Conservation (phyloP, 2,329 filamentous ascomycete genomes). For the Diaporthe helianthi region DNA sequence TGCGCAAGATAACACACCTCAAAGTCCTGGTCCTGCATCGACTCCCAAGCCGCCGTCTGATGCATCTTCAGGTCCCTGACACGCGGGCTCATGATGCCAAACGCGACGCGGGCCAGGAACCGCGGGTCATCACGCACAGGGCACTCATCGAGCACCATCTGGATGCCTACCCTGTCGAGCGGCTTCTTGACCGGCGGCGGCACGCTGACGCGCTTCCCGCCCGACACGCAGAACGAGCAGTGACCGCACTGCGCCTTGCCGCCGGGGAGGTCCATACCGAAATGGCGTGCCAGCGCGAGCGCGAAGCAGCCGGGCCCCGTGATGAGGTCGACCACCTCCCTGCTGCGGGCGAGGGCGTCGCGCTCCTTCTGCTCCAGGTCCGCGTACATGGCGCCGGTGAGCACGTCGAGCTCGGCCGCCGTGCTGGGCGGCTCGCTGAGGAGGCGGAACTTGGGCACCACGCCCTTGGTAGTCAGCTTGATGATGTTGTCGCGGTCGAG, state of each 20-base stretch:
- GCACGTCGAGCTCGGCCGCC: slow-evolving; percentile 48
- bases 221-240: slow-evolving; percentile 57
- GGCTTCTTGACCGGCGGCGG: slow-evolving; percentile 47
- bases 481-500: slow-evolving; percentile 58
- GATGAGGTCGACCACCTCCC: slow-evolving; percentile 60
- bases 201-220: slow-evolving; percentile 47
- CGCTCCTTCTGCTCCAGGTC: slow-evolving; percentile 59
- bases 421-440: slow-evolving; percentile 53
- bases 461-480: slow-evolving; percentile 57
- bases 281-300: slow-evolving; percentile 59
- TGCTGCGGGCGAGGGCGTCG: slow-evolving; percentile 59
- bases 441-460: slow-evolving; percentile 62
- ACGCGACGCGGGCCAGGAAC: slow-evolving; percentile 65
- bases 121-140: slow-evolving; percentile 62
- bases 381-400: slow-evolving; percentile 56
- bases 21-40: slow-evolving; percentile 62
- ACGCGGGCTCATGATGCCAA: slow-evolving; percentile 67
- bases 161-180: slow-evolving; percentile 50
- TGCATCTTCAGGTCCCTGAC: slow-evolving; percentile 56
- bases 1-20: slow-evolving; percentile 44
- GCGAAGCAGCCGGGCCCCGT: slow-evolving; percentile 61
- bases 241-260: slow-evolving; percentile 57
- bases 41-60: slow-evolving; percentile 55
- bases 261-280: slow-evolving; percentile 59
- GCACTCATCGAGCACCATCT: slow-evolving; percentile 51